Evolutionary conservation across 1,284 basidiomycete species (phyloP).

Genomic region (Leucoagaricus sp.): DNA sequence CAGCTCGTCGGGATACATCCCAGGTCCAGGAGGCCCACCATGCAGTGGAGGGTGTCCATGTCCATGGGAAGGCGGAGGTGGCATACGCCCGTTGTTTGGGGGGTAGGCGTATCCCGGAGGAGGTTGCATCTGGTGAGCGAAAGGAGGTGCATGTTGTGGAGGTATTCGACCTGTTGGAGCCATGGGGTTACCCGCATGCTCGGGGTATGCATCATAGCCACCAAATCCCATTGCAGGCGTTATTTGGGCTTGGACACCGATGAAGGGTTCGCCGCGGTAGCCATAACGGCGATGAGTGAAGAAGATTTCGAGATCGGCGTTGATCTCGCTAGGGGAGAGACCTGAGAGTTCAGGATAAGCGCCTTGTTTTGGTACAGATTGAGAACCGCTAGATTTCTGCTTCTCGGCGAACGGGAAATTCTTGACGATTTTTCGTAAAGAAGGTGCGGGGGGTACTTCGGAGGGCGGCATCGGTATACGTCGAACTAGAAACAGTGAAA

Average conservation of each 20-base stretch:
- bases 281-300: conserved; percentile 39
- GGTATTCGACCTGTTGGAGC: conserved; percentile 10
- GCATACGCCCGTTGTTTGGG: conserved; percentile 7
- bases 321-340: conserved; percentile 51
- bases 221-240: conserved; percentile 3
- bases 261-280: conserved; percentile 7
- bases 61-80: conserved; percentile 6
- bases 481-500: conserved; percentile 37
- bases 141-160: conserved; percentile 10
- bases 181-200: conserved; percentile 14
- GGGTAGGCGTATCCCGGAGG: conserved; percentile 5
- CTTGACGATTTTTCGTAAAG: conserved; percentile 52
- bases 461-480: conserved; percentile 47
- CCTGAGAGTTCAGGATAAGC: conserved; percentile 58
- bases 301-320: conserved; percentile 57
- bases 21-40: conserved; percentile 11
- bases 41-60: conserved; percentile 12
- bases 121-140: conserved; percentile 10
- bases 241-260: conserved; percentile 7
- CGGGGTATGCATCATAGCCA: conserved; percentile 8
- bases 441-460: conserved; percentile 40
- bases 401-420: conserved; percentile 34
- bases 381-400: conserved; percentile 26
- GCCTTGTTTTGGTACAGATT: conserved; percentile 26
- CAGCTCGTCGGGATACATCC: conserved; percentile 9